These are phyloP conservation scores for Soucietia sequanensis DNA, from an alignment of 805 yeast species.

Conservation along the genomic window DNA sequence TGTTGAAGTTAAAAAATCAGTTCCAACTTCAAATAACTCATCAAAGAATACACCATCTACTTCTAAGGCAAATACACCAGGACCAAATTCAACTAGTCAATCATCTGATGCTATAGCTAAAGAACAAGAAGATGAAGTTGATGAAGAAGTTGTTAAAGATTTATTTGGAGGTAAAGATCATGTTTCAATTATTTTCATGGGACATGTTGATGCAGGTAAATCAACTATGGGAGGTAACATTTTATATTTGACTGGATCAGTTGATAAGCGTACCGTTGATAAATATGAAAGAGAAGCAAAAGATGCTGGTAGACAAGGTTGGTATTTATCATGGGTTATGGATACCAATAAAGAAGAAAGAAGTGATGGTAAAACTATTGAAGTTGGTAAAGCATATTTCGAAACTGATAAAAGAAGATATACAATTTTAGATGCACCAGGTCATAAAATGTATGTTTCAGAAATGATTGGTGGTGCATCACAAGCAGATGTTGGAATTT, in stretches of 20 bases:
- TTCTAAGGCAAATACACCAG: conserved; percentile 19
- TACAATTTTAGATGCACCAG: conserved; percentile 98
- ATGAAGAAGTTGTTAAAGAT: conserved; percentile 84
- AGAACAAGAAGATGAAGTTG: conserved; percentile 79
- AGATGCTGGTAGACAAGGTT: conserved; percentile 99
- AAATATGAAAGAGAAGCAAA: conserved; percentile 98
- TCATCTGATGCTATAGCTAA: conserved; percentile 54
- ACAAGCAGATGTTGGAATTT: conserved; percentile 97
- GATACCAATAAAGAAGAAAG: conserved; percentile 99
- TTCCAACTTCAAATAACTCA: conserved; percentile 13
- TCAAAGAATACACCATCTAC: conserved; percentile 1
- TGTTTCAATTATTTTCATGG: conserved; percentile 96
- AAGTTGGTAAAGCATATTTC: conserved; percentile 96
- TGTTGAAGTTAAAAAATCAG: conserved; percentile 12
- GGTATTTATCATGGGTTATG: conserved; percentile 99
- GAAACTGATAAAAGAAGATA: conserved; percentile 98
- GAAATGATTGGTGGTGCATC: conserved; percentile 99
- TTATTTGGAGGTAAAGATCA: conserved; percentile 98
- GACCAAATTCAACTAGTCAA: conserved; percentile 8
- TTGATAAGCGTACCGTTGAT: conserved; percentile 97
- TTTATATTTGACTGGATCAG: conserved; percentile 90
- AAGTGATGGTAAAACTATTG: conserved; percentile 98
- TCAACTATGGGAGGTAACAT: conserved; percentile 99
- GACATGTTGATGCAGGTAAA: conserved; percentile 99
- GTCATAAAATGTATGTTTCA: conserved; percentile 98